phyloP scores from a whole-genome alignment of 495 filamentous ascomycete genomes.

The Acidiella bohemica region DNA sequence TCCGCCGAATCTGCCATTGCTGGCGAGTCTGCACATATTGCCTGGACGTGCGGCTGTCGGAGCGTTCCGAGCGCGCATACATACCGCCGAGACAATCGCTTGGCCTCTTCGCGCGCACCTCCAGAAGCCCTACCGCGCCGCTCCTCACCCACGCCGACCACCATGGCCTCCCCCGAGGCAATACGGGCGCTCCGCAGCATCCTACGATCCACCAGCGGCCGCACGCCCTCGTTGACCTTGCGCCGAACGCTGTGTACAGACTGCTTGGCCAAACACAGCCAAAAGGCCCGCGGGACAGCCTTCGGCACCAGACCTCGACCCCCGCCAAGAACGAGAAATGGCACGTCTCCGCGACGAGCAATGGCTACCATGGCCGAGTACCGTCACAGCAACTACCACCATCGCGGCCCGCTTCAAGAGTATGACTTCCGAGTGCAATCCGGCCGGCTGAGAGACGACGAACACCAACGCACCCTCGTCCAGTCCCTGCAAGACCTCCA shows the following conservation, averaged over 20 bases:
- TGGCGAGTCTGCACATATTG: no score
- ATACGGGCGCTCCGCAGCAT: not conserved
- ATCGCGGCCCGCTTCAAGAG: slow-evolving; percentile 61
- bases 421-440: slow-evolving; percentile 67
- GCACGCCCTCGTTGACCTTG: not conserved
- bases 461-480: slow-evolving; percentile 84
- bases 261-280: not conserved
- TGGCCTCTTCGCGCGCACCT: no score
- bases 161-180: slow-evolving; percentile 2
- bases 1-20: no score
- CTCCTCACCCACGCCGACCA: no score
- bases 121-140: no score
- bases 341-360: not conserved
- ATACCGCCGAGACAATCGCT: no score
- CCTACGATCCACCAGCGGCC: not conserved
- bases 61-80: no score
- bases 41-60: no score
- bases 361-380: slow-evolving; percentile 15
- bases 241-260: not conserved
- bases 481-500: slow-evolving; percentile 79
- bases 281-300: not conserved
- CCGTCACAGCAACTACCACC: slow-evolving; percentile 1
- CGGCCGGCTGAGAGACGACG: slow-evolving; percentile 66
- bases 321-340: not conserved
- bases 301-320: not conserved